A percentile compares a stretch with the other conserved stretches of the same genome.
phyloP scores from a whole-genome alignment of 1,284 basidiomycete species.

The Somion occarium region DNA sequence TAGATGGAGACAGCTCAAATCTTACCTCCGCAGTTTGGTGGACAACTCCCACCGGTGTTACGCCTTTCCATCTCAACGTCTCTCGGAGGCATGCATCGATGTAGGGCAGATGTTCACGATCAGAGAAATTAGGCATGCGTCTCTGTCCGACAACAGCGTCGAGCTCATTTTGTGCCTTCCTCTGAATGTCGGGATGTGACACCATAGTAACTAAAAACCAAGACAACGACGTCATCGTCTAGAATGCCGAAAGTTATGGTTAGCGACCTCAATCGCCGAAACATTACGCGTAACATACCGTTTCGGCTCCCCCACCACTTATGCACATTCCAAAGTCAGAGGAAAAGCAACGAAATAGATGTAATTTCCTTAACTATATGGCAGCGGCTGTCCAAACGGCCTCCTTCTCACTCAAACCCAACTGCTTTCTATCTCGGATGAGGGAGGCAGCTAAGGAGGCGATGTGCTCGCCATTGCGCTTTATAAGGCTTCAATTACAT shows the following conservation, averaged over 20 bases:
- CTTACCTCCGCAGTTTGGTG: not conserved
- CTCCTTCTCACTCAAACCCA: too few relatives aligned
- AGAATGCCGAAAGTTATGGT: not conserved
- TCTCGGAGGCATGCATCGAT: constrained; percentile 30
- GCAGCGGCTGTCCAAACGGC: too few relatives aligned
- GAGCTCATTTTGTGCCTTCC: constrained; percentile 31
- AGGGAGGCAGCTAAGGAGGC: too few relatives aligned
- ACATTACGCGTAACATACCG: not conserved
- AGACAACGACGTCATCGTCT: not conserved
- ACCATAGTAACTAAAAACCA: constrained; percentile 28
- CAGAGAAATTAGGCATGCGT: constrained; percentile 28
- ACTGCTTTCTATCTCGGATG: too few relatives aligned
- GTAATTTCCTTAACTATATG: too few relatives aligned
- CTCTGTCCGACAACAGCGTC: constrained; percentile 32
- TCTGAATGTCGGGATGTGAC: constrained; percentile 26
- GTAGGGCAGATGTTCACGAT: constrained; percentile 30
- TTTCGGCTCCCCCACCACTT: constrained; percentile 2
- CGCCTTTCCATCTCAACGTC: constrained; percentile 19
- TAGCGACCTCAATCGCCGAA: not conserved
- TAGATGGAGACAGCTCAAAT: not conserved
- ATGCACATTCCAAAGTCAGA: not conserved
- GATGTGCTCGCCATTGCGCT: too few relatives aligned
- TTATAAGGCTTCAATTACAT: too few relatives aligned
- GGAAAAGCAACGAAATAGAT: too few relatives aligned
- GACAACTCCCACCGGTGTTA: constrained; percentile 19